A percentile compares a stretch with the other conserved stretches of the same genome.
Evolutionary conservation across 1,139 yeast genomes (phyloP).

Genomic region (Oligophagozyma castellii): DNA sequence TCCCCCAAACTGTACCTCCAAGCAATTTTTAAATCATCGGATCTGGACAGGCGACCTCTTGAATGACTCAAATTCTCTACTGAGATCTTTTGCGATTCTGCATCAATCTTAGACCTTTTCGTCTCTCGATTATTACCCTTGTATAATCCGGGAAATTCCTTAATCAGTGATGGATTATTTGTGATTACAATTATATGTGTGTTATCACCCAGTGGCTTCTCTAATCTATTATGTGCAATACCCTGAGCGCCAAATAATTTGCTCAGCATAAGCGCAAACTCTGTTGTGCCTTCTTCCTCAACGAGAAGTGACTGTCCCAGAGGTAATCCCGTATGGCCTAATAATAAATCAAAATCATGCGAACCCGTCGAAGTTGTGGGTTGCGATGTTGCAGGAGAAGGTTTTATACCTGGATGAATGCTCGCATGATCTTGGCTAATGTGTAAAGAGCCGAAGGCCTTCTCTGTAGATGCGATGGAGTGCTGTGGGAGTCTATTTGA

Average conservation of each 20-base stretch:
- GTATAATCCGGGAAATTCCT: conserved; percentile 68
- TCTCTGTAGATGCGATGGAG: too few species aligned
- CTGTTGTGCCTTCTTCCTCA: conserved; percentile 84
- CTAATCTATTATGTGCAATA: conserved; percentile 48
- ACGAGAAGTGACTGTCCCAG: conserved; percentile 55
- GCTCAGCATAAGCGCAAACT: conserved; percentile 62
- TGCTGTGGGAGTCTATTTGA: too few species aligned
- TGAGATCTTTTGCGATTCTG: conserved; percentile 49
- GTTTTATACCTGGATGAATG: conserved; percentile 48
- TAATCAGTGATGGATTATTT: conserved; percentile 44
- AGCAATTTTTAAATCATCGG: conserved; percentile 59
- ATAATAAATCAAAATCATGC: conserved; percentile 54
- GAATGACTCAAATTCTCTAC: conserved; percentile 46
- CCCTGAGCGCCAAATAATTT: conserved; percentile 75
- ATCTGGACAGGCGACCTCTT: conserved; percentile 13
- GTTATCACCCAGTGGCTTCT: conserved; percentile 22
- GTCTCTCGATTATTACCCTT: conserved; percentile 57
- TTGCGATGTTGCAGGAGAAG: conserved; percentile 64
- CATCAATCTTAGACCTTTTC: conserved; percentile 43
- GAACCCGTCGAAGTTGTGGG: conserved; percentile 72
- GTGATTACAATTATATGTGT: conserved; percentile 64
- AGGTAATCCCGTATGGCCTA: conserved; percentile 80
- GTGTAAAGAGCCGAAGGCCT: too few species aligned
- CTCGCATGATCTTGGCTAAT: conserved; percentile 2
- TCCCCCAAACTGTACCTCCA: conserved; percentile 70